Base-by-base conservation (phyloP, 306 rosid genomes). In the Arachis stenosperma region DNA sequence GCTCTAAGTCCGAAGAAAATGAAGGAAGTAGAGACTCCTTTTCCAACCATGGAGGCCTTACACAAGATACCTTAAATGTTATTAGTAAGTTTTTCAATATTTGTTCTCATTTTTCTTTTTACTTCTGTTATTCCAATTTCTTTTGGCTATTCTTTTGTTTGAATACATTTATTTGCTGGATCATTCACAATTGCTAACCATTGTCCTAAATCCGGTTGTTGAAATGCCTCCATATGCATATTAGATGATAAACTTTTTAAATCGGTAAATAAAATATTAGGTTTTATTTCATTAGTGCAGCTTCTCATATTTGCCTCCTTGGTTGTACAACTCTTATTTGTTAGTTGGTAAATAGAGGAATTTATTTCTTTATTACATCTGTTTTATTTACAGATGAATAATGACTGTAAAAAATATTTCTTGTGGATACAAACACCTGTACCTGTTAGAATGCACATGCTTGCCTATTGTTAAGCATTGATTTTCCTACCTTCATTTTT, bases 51-150 rank as follows among this genome's bases (percentile, higher is more conserved):
- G 78, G 75, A 47, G 77, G 42, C 62, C 76, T 78, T 74, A 68
- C 73, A 70, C 81, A 76, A 54, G 82, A 77, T 70, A 70, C 76
- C 80, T 86, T 89, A 14, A 36, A 80, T 70, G 81, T 78, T 48
- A 89, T 90, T 53, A 82, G 96, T 90, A 73, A 80, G 87, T 73
- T 75, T 58, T 48, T 48, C 6, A 29, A 33, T 66, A 70, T n/a
- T 77, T 68, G 65, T 51, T 13, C 44, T 30, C 48, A 8, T 69
- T 67, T 63, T 56, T 27, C 7, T 29, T 65, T 68, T 41, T 6
- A 44, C 55, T 33, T 12, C 10, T 44, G 53, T 44, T 75, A 22
- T 48, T 17, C 27, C 48, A 46, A 50, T 50, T 50, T 3, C 58
- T 44, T 8, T 8, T 51, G 14, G 22, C 51, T 17, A 7, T 9